phyloP scores from a whole-genome alignment of 2,329 filamentous ascomycete genomes.

The Talaromyces marneffei region DNA sequence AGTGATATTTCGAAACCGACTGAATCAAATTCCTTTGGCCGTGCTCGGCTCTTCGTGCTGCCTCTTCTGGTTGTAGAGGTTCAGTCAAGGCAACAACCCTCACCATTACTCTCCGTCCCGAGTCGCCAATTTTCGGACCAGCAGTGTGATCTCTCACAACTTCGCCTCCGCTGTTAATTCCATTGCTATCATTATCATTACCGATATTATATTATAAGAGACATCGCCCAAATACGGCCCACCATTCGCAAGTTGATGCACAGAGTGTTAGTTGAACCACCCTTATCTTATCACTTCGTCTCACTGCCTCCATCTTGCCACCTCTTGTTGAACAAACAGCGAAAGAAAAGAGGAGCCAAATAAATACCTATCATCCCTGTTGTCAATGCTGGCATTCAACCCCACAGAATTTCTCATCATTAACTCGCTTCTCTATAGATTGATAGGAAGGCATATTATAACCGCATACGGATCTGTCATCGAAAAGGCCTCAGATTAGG shows the following conservation, averaged over 20 bases:
- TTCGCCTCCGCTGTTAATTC: not conserved
- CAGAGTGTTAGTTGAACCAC: conserved; percentile 4
- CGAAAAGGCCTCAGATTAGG: not conserved
- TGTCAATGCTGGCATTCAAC: not conserved
- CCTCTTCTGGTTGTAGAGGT: not conserved
- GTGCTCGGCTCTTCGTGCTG: not conserved
- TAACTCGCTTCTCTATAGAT: not conserved
- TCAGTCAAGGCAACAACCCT: not conserved
- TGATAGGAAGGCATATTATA: not conserved
- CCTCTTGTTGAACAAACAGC: not conserved
- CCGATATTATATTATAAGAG: not conserved
- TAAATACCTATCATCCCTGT: not conserved
- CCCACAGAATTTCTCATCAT: not conserved
- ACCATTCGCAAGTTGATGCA: not conserved
- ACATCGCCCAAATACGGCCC: not conserved
- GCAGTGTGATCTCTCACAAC: not conserved
- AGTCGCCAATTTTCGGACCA: not conserved
- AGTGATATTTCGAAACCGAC: conserved; percentile 1
- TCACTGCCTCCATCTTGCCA: not conserved
- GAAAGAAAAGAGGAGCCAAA: not conserved
- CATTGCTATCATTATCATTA: not conserved
- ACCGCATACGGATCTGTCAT: not conserved
- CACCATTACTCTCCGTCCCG: not conserved
- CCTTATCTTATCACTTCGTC: not conserved
- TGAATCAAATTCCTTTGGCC: not conserved